Percentiles rank a stretch among this genome's conserved stretches.
Conservation (phyloP, 78 protist genomes). For the Chrysochromulina parva region DNA sequence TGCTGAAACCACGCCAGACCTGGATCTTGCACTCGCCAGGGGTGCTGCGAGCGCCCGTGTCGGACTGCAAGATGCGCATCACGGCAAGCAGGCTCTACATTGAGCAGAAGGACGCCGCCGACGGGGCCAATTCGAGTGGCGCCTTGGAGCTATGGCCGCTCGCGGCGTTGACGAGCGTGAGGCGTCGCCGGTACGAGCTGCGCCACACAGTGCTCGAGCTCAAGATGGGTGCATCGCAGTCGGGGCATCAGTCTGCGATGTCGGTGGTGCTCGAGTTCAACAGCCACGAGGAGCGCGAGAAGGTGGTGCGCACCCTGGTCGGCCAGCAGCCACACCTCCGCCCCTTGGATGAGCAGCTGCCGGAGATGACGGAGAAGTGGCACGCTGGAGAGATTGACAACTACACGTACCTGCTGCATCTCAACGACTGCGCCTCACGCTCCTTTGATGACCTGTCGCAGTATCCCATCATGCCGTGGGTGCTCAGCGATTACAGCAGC, state of each 20-base stretch:
- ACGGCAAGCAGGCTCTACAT: background rate
- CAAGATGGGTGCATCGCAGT: background rate
- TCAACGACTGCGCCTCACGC: conserved; percentile 86
- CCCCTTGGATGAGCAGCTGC: too few species aligned
- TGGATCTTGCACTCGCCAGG: too few species aligned
- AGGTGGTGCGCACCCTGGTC: too few species aligned
- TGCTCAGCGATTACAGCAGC: conserved; percentile 72
- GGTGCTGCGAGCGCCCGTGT: too few species aligned
- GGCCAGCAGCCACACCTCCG: too few species aligned
- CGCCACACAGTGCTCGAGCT: background rate
- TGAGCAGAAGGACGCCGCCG: background rate
- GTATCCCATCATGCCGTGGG: conserved; percentile 95
- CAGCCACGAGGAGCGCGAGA: too few species aligned
- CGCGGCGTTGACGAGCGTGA: background rate
- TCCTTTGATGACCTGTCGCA: conserved; percentile 73
- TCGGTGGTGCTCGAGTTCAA: too few species aligned
- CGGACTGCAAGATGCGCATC: background rate
- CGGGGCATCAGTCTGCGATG: background rate
- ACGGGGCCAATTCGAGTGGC: background rate
- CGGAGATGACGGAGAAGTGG: background rate
- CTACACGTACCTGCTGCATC: conserved; percentile 83
- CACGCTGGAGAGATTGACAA: background rate
- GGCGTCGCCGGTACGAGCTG: background rate
- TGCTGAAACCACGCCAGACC: too few species aligned
- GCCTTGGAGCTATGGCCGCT: background rate